Conservation (phyloP, 805 yeast species). For the Candida broadrunensis region DNA sequence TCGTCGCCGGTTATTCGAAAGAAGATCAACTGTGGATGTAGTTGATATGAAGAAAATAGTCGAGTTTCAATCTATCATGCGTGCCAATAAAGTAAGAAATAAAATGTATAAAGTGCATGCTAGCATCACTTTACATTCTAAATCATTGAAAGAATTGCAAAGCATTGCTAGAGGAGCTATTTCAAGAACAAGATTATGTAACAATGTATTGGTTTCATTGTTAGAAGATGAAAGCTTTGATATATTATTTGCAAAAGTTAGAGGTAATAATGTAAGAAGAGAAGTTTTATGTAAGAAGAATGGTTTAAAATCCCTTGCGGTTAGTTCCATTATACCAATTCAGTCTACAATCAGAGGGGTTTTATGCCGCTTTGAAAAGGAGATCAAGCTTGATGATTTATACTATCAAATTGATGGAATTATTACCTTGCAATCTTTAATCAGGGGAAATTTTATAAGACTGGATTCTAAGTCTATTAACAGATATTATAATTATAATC, state of each 20-base stretch:
- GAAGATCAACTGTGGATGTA: constrained; percentile 10
- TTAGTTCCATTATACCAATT: constrained; percentile 32
- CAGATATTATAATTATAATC: constrained; percentile 52
- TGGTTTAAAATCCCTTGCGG: constrained; percentile 12
- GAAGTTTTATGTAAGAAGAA: constrained; percentile 15
- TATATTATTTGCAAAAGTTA: constrained; percentile 38
- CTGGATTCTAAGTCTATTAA: constrained; percentile 24
- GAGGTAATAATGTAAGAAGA: constrained; percentile 41
- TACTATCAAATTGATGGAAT: constrained; percentile 42
- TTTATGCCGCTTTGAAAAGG: constrained; percentile 53
- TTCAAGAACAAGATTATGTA: constrained; percentile 40
- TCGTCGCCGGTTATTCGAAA: constrained; percentile 21
- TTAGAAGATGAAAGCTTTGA: constrained; percentile 37
- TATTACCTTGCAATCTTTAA: constrained; percentile 49
- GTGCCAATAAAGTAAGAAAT: constrained; percentile 34
- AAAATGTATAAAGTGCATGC: constrained; percentile 11
- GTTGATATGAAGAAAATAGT: constrained; percentile 21
- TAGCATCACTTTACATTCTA: constrained; percentile 3
- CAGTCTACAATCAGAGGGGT: constrained; percentile 68
- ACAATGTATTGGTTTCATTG: constrained; percentile 40
- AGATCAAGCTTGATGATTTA: constrained; percentile 50
- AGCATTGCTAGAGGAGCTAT: constrained; percentile 45
- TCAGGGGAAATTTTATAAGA: constrained; percentile 50
- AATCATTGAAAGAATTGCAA: constrained; percentile 32
- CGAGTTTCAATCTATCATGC: constrained; percentile 36